A percentile compares a stretch with the other conserved stretches of the same genome.
phyloP scores from a whole-genome alignment of 192 early-diverging fungal species.

The Helicostylum pulchrum region DNA sequence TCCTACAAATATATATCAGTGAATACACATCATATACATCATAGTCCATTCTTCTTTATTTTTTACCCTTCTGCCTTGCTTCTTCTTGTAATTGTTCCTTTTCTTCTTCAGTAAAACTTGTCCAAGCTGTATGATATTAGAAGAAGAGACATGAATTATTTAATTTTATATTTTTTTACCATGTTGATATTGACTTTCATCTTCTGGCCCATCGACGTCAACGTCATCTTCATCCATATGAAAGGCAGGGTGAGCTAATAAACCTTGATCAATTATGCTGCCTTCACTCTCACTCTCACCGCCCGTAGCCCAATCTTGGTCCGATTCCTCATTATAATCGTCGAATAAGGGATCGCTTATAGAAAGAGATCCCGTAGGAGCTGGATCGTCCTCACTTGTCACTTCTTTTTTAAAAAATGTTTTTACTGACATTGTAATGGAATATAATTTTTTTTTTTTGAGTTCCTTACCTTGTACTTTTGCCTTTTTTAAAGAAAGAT shows the following conservation, averaged over 20 bases:
- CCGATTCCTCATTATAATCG: constrained; percentile 38
- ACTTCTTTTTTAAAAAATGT: too few relatives aligned
- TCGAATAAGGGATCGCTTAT: constrained; percentile 28
- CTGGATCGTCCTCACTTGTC: constrained; percentile 12
- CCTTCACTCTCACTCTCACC: constrained; percentile 17
- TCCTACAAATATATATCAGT: constrained; percentile 20
- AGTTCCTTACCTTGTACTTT: too few relatives aligned
- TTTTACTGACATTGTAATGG: too few relatives aligned
- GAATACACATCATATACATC: not conserved
- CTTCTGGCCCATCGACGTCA: constrained; percentile 24
- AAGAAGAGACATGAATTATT: not conserved
- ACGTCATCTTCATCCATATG: constrained; percentile 24
- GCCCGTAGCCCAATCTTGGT: constrained; percentile 27
- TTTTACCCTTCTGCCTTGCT: constrained; percentile 24
- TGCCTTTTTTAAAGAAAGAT: too few relatives aligned
- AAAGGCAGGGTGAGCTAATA: constrained; percentile 20
- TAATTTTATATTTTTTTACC: not conserved
- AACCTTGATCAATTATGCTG: constrained; percentile 5
- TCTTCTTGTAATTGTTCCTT: constrained; percentile 24
- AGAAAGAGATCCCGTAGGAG: constrained; percentile 2
- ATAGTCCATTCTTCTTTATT: not conserved
- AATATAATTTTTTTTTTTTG: too few relatives aligned
- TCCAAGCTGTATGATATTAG: constrained; percentile 20
- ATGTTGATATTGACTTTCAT: constrained; percentile 24
- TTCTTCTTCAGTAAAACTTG: constrained; percentile 31